Evolutionary conservation across 2,329 filamentous ascomycete genomes (phyloP).

Genomic region (Diplodia corticola): DNA sequence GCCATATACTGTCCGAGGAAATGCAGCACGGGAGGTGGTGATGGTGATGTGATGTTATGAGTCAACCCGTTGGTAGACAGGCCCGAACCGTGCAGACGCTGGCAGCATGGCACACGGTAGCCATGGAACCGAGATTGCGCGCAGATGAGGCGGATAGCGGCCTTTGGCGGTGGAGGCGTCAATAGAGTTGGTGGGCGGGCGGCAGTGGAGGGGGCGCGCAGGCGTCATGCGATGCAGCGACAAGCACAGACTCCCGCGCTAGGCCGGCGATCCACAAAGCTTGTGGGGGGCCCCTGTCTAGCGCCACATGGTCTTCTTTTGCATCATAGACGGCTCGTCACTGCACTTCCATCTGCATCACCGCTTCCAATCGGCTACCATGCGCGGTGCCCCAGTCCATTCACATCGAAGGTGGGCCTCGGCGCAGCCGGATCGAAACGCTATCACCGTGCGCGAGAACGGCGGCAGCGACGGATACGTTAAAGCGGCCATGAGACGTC

Average conservation of each 20-base stretch:
- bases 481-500: constrained; percentile 14
- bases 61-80: neutral
- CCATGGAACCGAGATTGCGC: neutral
- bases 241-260: constrained; percentile 7
- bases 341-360: neutral
- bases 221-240: neutral
- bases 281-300: neutral
- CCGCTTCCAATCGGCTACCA: neutral
- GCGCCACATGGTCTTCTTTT: neutral
- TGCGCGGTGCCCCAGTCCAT: neutral
- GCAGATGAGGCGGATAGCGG: neutral
- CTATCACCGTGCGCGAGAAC: neutral
- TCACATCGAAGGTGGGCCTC: neutral
- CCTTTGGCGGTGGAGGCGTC: neutral
- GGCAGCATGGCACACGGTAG: neutral
- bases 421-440: neutral
- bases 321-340: constrained; percentile 6
- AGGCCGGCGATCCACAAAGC: constrained; percentile 3
- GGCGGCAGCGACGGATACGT: neutral
- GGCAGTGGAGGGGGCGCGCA: neutral
- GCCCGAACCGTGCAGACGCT: neutral
- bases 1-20: neutral
- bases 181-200: too few relatives aligned
- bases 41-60: neutral
- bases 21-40: neutral